Conservation (phyloP, 164 flowering plant species). For the Stephania yunnanensis region DNA sequence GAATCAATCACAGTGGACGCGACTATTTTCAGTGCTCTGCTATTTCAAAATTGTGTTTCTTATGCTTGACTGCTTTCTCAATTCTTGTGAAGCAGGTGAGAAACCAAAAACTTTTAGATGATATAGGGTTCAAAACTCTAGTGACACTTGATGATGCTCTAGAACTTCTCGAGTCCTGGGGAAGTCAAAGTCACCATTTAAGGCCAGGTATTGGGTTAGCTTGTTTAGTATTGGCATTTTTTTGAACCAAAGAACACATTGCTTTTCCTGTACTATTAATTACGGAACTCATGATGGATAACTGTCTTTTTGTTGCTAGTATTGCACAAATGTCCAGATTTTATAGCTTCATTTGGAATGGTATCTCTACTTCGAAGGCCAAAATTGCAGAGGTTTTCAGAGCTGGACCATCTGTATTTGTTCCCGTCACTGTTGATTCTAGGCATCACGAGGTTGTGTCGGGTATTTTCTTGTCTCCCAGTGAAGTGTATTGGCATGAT, state of each 20-base stretch:
- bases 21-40: not conserved
- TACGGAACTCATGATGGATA: not conserved
- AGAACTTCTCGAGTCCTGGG: conserved; percentile 45
- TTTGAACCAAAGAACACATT: not conserved
- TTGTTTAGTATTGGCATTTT: not conserved
- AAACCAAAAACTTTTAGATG: conserved; percentile 42
- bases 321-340: conserved; percentile 75
- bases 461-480: conserved; percentile 56
- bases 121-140: conserved; percentile 69
- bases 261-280: not conserved
- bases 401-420: conserved; percentile 66
- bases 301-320: conserved; percentile 37
- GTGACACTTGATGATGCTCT: conserved; percentile 60
- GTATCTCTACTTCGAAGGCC: conserved; percentile 32
- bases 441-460: conserved; percentile 46
- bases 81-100: conserved; percentile 43
- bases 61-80: not conserved
- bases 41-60: not conserved
- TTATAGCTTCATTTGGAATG: conserved; percentile 69
- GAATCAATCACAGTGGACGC: no score
- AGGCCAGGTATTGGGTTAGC: conserved; percentile 54
- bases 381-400: conserved; percentile 33
- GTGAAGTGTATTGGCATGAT: conserved; percentile 83
- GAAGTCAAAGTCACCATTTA: conserved; percentile 40
- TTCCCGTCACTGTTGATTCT: conserved; percentile 41